These are phyloP conservation scores for Solanum microdontum DNA, from an alignment of 257 asterid species.

Conservation along the genomic window DNA sequence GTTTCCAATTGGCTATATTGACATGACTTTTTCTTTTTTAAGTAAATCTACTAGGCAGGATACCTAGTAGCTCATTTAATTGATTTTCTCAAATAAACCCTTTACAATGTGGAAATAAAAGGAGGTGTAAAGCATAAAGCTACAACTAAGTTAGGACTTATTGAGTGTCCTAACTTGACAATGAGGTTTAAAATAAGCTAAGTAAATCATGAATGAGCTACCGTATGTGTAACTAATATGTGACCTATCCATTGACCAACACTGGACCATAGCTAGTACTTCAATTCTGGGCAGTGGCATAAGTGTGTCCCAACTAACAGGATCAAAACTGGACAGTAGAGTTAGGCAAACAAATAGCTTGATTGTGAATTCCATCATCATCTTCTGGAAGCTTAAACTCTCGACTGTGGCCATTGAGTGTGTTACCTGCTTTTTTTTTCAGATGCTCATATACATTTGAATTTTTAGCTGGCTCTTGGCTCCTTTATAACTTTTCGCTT, in stretches of 20 bases:
- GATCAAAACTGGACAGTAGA: background rate
- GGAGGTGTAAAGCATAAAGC: background rate
- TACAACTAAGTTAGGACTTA: background rate
- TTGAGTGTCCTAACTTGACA: background rate
- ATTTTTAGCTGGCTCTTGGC: background rate
- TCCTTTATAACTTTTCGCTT: background rate
- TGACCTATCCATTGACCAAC: background rate
- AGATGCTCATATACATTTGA: background rate
- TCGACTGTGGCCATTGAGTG: slow-evolving; percentile 41
- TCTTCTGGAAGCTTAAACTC: background rate
- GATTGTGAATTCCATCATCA: background rate
- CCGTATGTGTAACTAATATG: background rate
- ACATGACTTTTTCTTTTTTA: background rate
- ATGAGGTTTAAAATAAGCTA: background rate
- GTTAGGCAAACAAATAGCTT: background rate
- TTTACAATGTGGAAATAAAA: background rate
- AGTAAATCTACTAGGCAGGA: background rate
- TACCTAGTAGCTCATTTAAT: background rate
- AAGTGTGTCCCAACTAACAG: background rate
- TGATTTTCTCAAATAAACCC: background rate
- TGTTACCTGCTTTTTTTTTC: slow-evolving; percentile 13
- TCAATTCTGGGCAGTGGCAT: background rate
- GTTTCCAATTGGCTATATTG: background rate
- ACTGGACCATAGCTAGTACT: background rate
- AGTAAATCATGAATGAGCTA: background rate